Percentiles rank a stretch among this genome's conserved stretches.
phyloP scores from a whole-genome alignment of 805 yeast genomes.

The Dipodascopsis tothii region DNA sequence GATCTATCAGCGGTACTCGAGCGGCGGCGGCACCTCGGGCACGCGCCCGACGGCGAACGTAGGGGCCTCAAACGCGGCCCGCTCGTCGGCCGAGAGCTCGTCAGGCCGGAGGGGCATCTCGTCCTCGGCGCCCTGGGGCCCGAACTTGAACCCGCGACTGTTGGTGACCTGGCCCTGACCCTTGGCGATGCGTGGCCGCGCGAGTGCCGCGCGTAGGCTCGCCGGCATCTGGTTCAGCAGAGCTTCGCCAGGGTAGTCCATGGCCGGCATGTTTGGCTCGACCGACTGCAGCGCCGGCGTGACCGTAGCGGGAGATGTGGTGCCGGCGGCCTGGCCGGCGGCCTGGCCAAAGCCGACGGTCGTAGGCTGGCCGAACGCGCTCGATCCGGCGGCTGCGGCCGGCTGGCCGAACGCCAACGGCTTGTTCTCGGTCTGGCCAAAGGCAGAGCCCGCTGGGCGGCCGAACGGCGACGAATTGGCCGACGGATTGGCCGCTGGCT shows the following conservation, averaged over 20 bases:
- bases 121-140: background rate
- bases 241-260: no score
- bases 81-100: slow-evolving; percentile 13
- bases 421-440: background rate
- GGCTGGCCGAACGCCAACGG: slow-evolving; percentile 3
- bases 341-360: background rate
- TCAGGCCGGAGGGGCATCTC: background rate
- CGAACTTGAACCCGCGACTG: background rate
- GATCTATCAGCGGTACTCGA: slow-evolving; percentile 34
- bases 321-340: no score
- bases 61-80: slow-evolving; percentile 28
- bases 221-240: background rate
- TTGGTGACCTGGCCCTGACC: background rate
- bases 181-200: background rate
- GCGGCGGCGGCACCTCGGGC: slow-evolving; percentile 70
- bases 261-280: no score
- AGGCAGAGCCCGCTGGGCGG: background rate
- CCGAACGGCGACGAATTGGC: background rate
- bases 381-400: background rate
- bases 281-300: no score
- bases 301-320: no score
- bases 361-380: slow-evolving; percentile 1
- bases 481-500: no score
- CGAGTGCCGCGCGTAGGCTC: background rate
- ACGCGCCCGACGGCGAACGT: slow-evolving; percentile 52